phyloP scores from a whole-genome alignment of 2,329 filamentous ascomycete species.

The Fulvia fulva region DNA sequence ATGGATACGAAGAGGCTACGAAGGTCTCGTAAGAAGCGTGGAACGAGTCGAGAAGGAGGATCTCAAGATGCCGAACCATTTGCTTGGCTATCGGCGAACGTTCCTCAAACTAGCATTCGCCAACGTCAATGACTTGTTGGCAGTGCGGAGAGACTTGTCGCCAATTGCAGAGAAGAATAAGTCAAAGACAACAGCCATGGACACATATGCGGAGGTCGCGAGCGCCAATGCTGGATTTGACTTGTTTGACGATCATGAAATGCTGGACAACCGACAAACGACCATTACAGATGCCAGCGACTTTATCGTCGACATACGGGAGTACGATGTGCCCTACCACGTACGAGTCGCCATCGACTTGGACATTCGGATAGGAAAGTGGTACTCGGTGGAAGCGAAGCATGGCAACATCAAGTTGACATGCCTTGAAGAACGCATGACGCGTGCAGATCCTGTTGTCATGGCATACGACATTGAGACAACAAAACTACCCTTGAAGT shows the following conservation, averaged over 20 bases:
- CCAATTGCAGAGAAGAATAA: conserved; percentile 95
- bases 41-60: conserved; percentile 86
- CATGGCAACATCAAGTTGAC: conserved; percentile 81
- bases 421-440: conserved; percentile 80
- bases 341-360: conserved; percentile 93
- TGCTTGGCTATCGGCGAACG: conserved; percentile 82
- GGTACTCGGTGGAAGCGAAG: conserved; percentile 94
- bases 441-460: conserved; percentile 92
- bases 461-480: conserved; percentile 99
- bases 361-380: conserved; percentile 95
- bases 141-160: conserved; percentile 77
- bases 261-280: conserved; percentile 73
- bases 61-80: conserved; percentile 74
- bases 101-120: conserved; percentile 84
- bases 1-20: conserved; percentile 76
- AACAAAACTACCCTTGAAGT: conserved; percentile 90
- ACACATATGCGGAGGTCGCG: conserved; percentile 97
- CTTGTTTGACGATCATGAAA: conserved; percentile 86
- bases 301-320: conserved; percentile 96
- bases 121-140: conserved; percentile 81
- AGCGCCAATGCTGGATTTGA: conserved; percentile 81
- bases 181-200: conserved; percentile 93
- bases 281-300: conserved; percentile 82
- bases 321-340: conserved; percentile 99
- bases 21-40: conserved; percentile 76